Evolutionary conservation across 208 protist species (phyloP).

Genomic region (Trypanosoma congolense): DNA sequence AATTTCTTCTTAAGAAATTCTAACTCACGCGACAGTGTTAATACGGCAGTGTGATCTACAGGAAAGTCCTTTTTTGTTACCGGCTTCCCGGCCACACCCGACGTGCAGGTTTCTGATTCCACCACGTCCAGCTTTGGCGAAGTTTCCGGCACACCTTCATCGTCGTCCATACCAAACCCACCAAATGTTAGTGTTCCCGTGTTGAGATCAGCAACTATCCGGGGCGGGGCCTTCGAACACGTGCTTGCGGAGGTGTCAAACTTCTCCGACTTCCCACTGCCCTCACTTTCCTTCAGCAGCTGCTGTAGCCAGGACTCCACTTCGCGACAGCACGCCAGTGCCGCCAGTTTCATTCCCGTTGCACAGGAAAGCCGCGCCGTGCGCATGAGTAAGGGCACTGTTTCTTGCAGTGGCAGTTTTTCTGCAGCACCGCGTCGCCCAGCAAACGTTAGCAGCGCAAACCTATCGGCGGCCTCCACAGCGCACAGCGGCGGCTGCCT

Average conservation of each 20-base stretch:
- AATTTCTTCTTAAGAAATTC: not conserved
- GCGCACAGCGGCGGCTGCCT: not conserved
- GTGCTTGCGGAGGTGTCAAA: not conserved
- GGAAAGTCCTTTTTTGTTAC: not conserved
- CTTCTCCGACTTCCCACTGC: not conserved
- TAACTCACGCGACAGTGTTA: not conserved
- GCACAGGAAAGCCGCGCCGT: constrained; percentile 18
- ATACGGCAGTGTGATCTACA: not conserved
- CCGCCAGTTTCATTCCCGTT: constrained; percentile 38
- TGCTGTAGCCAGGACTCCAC: constrained; percentile 37
- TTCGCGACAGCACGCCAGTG: constrained; percentile 48
- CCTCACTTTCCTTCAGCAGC: constrained; percentile 6
- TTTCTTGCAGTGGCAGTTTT: not conserved
- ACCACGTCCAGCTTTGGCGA: too few species aligned
- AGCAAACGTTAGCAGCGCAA: constrained; percentile 12
- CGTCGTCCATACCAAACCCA: constrained; percentile 43
- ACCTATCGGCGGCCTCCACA: constrained; percentile 12
- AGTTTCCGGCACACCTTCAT: constrained; percentile 24
- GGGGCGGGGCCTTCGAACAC: not conserved
- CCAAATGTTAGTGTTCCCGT: constrained; percentile 71
- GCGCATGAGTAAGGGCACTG: constrained; percentile 7
- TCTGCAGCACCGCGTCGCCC: constrained; percentile 4
- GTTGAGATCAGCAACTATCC: constrained; percentile 62
- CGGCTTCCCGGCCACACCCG: not conserved
- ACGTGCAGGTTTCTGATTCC: too few species aligned